Evolutionary conservation across 176 grass and related monocot species (phyloP).

Genomic region (Paspalum notatum): DNA sequence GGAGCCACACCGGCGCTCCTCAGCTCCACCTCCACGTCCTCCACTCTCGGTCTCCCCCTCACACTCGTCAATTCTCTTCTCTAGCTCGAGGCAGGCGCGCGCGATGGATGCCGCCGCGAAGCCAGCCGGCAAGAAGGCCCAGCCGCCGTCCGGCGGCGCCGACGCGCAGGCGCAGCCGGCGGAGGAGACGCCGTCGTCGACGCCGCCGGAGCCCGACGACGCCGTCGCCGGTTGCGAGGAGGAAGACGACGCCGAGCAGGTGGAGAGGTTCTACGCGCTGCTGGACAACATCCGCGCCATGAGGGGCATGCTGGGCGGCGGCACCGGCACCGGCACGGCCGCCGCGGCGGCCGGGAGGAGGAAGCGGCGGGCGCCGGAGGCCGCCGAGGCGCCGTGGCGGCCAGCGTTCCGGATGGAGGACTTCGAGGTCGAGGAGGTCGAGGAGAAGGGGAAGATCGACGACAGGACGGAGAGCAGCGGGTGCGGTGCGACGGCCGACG

Average conservation of each 20-base stretch:
- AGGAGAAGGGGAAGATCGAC: neutral
- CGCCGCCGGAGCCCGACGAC: neutral
- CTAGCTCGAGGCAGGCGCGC: too few species aligned
- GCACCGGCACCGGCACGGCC: too few species aligned
- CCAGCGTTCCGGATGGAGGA: constrained; percentile 52
- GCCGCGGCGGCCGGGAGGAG: neutral
- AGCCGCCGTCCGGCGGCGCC: neutral
- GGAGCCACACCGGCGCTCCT: too few species aligned
- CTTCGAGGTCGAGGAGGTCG: constrained; percentile 22
- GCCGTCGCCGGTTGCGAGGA: neutral
- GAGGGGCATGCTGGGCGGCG: constrained; percentile 3
- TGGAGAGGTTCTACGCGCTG: constrained; percentile 56
- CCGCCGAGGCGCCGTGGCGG: constrained; percentile 38
- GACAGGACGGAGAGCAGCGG: neutral
- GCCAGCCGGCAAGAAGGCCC: neutral
- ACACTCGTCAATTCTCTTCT: too few species aligned
- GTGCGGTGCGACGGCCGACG: neutral
- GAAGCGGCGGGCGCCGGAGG: constrained; percentile 40
- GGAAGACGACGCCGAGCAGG: constrained; percentile 40
- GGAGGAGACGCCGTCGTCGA: neutral
- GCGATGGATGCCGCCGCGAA: neutral
- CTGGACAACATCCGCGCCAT: constrained; percentile 44
- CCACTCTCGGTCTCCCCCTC: too few species aligned
- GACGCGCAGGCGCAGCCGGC: neutral
- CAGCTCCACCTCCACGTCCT: too few species aligned